Percentiles rank a stretch among this genome's conserved stretches.
These are phyloP conservation scores for Phytophthora ramorum DNA, from an alignment of 352 stramenopile genomes.

Conservation along the genomic window DNA sequence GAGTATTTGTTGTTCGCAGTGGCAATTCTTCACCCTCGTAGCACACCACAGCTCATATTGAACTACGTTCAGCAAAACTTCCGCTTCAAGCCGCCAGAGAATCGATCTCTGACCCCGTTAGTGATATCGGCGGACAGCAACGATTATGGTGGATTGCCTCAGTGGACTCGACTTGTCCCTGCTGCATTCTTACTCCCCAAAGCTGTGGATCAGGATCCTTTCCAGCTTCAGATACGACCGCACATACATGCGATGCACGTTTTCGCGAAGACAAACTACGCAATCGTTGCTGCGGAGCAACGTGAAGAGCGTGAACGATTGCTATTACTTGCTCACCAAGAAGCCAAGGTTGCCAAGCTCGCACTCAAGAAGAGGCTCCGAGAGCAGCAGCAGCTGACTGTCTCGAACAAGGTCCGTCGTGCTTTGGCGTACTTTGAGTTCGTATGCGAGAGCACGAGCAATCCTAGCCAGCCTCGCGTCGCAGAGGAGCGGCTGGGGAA, in stretches of 20 bases:
- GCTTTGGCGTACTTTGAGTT: constrained; percentile 71
- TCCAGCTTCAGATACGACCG: constrained; percentile 60
- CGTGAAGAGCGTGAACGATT: constrained; percentile 61
- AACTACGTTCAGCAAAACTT: constrained; percentile 85
- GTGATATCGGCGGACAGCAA: constrained; percentile 23
- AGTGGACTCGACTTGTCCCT: constrained; percentile 28
- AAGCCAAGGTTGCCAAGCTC: constrained; percentile 57
- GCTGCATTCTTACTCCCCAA: constrained; percentile 50
- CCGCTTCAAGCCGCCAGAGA: constrained; percentile 50
- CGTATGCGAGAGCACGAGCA: constrained; percentile 59
- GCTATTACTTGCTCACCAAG: constrained; percentile 55
- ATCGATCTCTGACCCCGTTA: constrained; percentile 8
- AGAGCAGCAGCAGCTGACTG: constrained; percentile 34
- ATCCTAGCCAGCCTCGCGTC: constrained; percentile 33
- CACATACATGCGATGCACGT: constrained; percentile 67
- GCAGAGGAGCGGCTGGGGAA: constrained; percentile 67
- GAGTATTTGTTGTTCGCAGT: constrained; percentile 80
- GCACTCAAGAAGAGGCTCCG: constrained; percentile 47
- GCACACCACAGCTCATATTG: constrained; percentile 61
- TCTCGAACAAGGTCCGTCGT: constrained; percentile 64
- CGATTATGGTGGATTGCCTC: constrained; percentile 25
- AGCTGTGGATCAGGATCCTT: constrained; percentile 53
- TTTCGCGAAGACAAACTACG: constrained; percentile 47
- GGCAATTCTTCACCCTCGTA: constrained; percentile 61
- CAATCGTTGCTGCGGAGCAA: constrained; percentile 50